Percentiles rank a stretch among this genome's conserved stretches.
phyloP scores from a whole-genome alignment of 441 rosid genomes.

The Eruca vesicaria region DNA sequence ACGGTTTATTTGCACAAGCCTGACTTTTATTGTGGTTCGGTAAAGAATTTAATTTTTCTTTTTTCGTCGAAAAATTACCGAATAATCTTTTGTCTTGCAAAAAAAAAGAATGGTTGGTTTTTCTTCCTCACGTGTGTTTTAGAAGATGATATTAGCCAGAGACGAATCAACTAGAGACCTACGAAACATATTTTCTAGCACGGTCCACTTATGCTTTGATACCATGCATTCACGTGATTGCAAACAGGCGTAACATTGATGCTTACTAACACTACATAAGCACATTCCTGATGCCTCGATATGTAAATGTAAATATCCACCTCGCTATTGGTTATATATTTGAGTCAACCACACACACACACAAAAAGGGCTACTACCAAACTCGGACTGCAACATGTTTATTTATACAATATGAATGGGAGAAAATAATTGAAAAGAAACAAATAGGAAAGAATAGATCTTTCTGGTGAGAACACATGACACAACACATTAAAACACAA shows the following conservation, averaged over 20 bases:
- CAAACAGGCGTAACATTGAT: neutral
- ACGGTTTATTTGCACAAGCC: no score
- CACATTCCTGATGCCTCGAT: constrained; percentile 13
- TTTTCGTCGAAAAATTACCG: neutral
- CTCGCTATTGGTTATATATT: neutral
- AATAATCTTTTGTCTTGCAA: neutral
- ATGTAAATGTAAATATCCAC: neutral
- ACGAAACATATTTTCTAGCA: neutral
- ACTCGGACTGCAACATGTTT: constrained; percentile 10
- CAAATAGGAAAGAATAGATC: constrained; percentile 8
- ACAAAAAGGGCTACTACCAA: constrained; percentile 5
- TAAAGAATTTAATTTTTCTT: neutral
- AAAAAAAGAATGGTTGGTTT: neutral
- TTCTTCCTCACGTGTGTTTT: constrained; percentile 11
- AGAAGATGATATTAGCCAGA: neutral
- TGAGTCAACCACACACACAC: neutral
- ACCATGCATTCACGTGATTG: constrained; percentile 3
- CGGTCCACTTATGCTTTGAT: constrained; percentile 11
- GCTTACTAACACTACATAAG: constrained; percentile 12
- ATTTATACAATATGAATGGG: neutral
- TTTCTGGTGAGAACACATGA: neutral
- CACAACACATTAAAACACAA: constrained; percentile 22
- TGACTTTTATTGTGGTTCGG: neutral
- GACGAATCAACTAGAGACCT: constrained; percentile 13
- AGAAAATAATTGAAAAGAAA: neutral